Base-by-base conservation (phyloP, 2,329 filamentous ascomycete genomes). In the Neophaeococcomyces mojaviensis region DNA sequence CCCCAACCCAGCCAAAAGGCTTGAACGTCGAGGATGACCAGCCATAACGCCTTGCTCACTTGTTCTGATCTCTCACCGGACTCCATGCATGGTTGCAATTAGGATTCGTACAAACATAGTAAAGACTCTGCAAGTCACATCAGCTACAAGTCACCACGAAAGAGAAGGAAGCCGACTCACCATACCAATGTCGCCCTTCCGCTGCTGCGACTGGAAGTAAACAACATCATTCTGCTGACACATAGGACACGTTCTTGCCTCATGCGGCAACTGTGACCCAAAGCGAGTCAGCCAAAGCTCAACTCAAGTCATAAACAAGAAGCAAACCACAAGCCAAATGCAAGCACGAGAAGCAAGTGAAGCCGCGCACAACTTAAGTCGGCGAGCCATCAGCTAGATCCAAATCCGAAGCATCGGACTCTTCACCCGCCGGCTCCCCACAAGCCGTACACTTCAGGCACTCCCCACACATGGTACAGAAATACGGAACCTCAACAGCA, bases 131-230 rank as follows among this genome's bases (percentile, higher is more conserved):
- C 26, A 28, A 31, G 31, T 19, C 39, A n/a, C 6, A 22, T 9
- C 13, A 8, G 46, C 20, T n/a, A 34, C 24, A 39, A 34, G 19
- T 47, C 4, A 48, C n/a, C 38, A 12, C 16, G 37, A 44, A 60
- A 34, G 28, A 33, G 31, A 34, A 19, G 12, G 32, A 35, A 34
- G 32, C 26, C 40, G 10, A 57, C 85, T 75, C 69, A 97, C 92
- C 92, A 98, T 98, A 71, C 92, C 92, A 36, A 92, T 98, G 68
- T 97, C 89, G 39, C 88, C 87, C 57, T 85, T 95, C 68, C 92
- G 85, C 72, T 97, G 89, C 65, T 98, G 92, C 51, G 89, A 96
- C 72, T 98, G 92, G 74, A 98, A 98, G 72, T 95, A 98, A 49
- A 98, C 94, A 37, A 89, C 88, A 69, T 97, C 89, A 58, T 81